phyloP scores from a whole-genome alignment of 176 grass and related monocot species.

The Avena eriantha region DNA sequence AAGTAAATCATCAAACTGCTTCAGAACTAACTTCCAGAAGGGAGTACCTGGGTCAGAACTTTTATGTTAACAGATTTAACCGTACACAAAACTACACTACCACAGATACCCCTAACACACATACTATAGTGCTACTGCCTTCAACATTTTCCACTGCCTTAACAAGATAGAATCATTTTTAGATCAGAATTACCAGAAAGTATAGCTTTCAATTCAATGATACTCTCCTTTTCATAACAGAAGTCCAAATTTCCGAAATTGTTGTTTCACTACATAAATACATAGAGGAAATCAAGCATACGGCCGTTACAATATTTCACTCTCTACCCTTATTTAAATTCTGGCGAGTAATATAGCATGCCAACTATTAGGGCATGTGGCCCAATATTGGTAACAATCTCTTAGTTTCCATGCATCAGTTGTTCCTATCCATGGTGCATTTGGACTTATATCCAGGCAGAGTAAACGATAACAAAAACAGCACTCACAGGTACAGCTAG shows the following conservation, averaged over 20 bases:
- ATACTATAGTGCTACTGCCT: background rate
- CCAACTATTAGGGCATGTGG: background rate
- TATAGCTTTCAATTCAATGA: background rate
- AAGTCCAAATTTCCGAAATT: background rate
- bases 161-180: background rate
- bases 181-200: background rate
- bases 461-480: background rate
- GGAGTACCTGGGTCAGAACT: constrained; percentile 69
- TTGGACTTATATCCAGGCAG: background rate
- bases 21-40: constrained; percentile 95
- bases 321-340: background rate
- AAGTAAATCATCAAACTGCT: constrained; percentile 99
- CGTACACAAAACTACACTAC: background rate
- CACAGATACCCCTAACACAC: background rate
- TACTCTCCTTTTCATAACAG: background rate
- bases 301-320: background rate
- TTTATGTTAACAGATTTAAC: constrained; percentile 23
- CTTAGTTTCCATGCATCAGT: background rate
- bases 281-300: background rate
- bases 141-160: constrained; percentile 8
- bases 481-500: background rate
- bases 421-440: background rate
- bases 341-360: background rate
- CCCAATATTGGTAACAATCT: background rate
- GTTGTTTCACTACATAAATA: background rate